phyloP scores from a whole-genome alignment of 2,329 filamentous ascomycete genomes.

The Curvularia sp. region DNA sequence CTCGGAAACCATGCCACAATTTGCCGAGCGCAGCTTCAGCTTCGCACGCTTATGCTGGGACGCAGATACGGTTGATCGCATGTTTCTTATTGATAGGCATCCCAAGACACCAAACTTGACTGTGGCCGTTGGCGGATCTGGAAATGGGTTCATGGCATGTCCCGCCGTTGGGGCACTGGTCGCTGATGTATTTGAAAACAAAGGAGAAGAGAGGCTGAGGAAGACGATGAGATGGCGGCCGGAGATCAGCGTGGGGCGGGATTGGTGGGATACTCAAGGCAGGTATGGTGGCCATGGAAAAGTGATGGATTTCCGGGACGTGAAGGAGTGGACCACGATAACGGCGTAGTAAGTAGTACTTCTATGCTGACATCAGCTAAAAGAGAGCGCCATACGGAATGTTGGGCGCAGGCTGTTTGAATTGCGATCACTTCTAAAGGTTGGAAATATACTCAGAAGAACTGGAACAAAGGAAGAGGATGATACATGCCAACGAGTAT shows the following conservation, averaged over 20 bases:
- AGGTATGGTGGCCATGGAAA: constrained; percentile 57
- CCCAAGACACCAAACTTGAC: constrained; percentile 55
- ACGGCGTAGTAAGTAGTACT: neutral
- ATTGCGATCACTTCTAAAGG: neutral
- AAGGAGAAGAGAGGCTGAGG: constrained; percentile 53
- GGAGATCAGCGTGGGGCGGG: constrained; percentile 56
- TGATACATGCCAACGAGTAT: neutral
- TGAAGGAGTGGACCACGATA: constrained; percentile 38
- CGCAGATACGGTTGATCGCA: constrained; percentile 62
- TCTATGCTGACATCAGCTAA: neutral
- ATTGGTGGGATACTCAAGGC: constrained; percentile 59
- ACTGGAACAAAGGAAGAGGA: neutral
- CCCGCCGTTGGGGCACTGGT: constrained; percentile 61
- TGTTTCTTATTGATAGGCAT: constrained; percentile 62
- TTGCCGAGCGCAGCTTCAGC: constrained; percentile 57
- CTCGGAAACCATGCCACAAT: constrained; percentile 61
- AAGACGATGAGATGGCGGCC: constrained; percentile 60
- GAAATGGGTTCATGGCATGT: constrained; percentile 63
- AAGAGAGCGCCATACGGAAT: neutral
- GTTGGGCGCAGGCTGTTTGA: no score
- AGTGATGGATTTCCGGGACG: constrained; percentile 58
- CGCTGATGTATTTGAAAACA: constrained; percentile 53
- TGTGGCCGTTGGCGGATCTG: constrained; percentile 60
- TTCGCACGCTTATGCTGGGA: constrained; percentile 66
- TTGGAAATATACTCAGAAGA: no score